phyloP scores from a whole-genome alignment of 768 basidiomycete genomes.

The Leucocoprinus sp. region DNA sequence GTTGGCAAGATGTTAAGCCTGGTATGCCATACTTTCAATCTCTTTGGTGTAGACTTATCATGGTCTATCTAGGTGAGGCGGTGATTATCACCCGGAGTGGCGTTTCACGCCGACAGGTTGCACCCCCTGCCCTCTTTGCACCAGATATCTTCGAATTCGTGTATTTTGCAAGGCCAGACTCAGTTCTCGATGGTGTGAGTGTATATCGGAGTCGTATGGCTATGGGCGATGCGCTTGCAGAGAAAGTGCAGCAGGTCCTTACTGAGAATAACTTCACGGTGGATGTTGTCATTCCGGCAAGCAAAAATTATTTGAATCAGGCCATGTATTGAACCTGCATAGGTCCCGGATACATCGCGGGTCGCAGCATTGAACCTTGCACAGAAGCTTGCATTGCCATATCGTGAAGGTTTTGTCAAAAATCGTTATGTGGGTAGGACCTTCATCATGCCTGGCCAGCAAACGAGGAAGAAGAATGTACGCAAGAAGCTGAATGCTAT shows the following conservation, averaged over 20 bases:
- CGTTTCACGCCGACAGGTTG: constrained; percentile 70
- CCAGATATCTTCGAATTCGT: constrained; percentile 99
- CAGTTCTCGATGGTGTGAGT: constrained; percentile 93
- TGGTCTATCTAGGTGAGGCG: constrained; percentile 64
- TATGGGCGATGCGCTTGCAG: constrained; percentile 94
- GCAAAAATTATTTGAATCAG: constrained; percentile 14
- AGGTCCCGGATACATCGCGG: constrained; percentile 95
- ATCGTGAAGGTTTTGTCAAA: constrained; percentile 97
- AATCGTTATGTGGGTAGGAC: constrained; percentile 98
- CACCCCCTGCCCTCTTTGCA: constrained; percentile 66
- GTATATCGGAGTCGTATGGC: constrained; percentile 98
- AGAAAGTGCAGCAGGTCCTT: constrained; percentile 73
- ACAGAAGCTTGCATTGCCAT: constrained; percentile 82
- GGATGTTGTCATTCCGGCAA: constrained; percentile 94
- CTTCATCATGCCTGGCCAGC: constrained; percentile 99
- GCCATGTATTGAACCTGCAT: not conserved
- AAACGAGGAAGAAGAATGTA: constrained; percentile 92
- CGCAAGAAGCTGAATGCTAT: constrained; percentile 95
- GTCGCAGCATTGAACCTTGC: constrained; percentile 95
- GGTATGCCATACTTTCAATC: constrained; percentile 38
- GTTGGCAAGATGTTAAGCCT: constrained; percentile 92
- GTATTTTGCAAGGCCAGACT: constrained; percentile 97
- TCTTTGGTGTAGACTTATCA: not conserved
- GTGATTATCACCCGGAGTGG: constrained; percentile 85
- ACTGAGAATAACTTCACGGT: constrained; percentile 58